Evolutionary conservation across 305 asterid genomes (phyloP).

Genomic region (Lippia alba): DNA sequence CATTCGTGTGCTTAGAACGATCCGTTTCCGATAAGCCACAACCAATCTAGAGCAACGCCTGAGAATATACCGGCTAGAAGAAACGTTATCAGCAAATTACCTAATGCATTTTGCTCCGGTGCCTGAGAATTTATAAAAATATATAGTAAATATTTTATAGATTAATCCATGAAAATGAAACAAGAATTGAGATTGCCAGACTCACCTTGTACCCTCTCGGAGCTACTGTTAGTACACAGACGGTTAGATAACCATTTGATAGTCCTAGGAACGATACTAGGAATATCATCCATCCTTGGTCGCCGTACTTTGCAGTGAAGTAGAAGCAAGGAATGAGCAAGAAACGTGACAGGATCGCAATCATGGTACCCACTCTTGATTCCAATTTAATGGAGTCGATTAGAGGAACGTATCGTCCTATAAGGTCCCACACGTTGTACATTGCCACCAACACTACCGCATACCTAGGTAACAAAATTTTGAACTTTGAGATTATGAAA

Average conservation of each 20-base stretch:
- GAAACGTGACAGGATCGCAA: slow-evolving; percentile 55
- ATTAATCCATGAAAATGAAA: background rate
- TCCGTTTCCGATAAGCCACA: slow-evolving; percentile 80
- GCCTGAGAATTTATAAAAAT: slow-evolving; percentile 52
- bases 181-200: background rate
- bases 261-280: slow-evolving; percentile 74
- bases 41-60: slow-evolving; percentile 82
- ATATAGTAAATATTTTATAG: background rate
- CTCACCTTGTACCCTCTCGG: slow-evolving; percentile 85
- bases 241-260: slow-evolving; percentile 83
- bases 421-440: slow-evolving; percentile 81
- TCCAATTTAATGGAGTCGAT: slow-evolving; percentile 48
- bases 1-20: slow-evolving; percentile 6
- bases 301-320: slow-evolving; percentile 90
- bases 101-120: slow-evolving; percentile 96
- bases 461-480: slow-evolving; percentile 51
- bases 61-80: slow-evolving; percentile 76
- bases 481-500: slow-evolving; percentile 12
- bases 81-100: slow-evolving; percentile 75
- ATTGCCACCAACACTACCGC: slow-evolving; percentile 70
- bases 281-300: slow-evolving; percentile 86
- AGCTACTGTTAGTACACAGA: slow-evolving; percentile 74
- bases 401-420: slow-evolving; percentile 71
- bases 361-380: slow-evolving; percentile 61
- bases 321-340: slow-evolving; percentile 85